Base-by-base conservation (phyloP, 2,329 filamentous ascomycete genomes). In the Aspergillus hiratsukae region DNA sequence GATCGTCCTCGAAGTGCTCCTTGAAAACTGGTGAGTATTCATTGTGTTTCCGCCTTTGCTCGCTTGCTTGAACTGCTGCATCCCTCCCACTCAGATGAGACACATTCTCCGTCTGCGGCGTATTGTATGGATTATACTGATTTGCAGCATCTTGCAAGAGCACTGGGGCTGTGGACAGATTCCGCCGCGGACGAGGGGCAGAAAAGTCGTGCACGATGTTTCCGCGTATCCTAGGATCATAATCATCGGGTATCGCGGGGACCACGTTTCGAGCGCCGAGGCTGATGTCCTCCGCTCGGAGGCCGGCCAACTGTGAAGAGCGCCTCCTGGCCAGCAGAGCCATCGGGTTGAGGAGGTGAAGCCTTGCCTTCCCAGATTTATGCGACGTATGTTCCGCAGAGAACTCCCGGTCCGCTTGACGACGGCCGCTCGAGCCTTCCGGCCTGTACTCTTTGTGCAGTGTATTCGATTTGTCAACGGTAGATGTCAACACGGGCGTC, bases 151-250 rank as follows among this genome's bases (percentile, higher is more conserved):
- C 61, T 14, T 53, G 60, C 17, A 53, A 45, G 35, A 60, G 55
- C n/a, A 60, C 60, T 11, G 63, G 60, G 9, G 64, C 60, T 10
- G 62, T 59, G 8, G 69, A 71, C 11, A 73, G 54, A 59, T 74
- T 72, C 8, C 71, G 68, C 53, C 79, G 78, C 45, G 78, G 73
- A 52, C 83, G 76, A 5, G 84, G 85, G 3, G 81, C 82, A 50
- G 83, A 86, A 67, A 87, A 87, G 64, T 87, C 85, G 71, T 87
- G 84, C 1, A 87, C 78, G 23, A 84, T 80, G 50, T 81, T 85
- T 19, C 84, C 85, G 52, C 82, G 79, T 57, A 87, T 87, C 53
- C 83, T 78, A 11, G 84, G 83, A 62, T 86, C 83, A 64, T 84
- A 86, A 63, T 85, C 81, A 56, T 84, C 83, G 2, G 83, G 82